These are phyloP conservation scores for Ballota nigra DNA, from an alignment of 257 asterid genomes.

Conservation along the genomic window DNA sequence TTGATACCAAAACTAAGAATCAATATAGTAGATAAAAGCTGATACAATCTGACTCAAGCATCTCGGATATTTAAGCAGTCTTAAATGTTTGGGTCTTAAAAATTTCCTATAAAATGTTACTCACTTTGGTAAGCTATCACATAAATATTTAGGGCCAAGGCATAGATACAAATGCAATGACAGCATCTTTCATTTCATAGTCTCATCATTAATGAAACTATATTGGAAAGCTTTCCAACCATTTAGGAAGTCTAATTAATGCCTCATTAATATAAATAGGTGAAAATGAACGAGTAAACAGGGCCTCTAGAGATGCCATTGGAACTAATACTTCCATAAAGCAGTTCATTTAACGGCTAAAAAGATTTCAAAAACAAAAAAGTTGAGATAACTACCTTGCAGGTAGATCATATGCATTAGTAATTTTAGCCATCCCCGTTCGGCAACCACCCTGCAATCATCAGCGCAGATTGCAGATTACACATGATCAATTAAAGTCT, in stretches of 20 bases:
- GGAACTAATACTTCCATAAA: slow-evolving; percentile 8
- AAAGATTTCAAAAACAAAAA: background rate
- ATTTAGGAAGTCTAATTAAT: background rate
- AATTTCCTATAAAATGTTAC: background rate
- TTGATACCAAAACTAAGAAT: slow-evolving; percentile 15
- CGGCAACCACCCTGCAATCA: slow-evolving; percentile 86
- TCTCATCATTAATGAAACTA: background rate
- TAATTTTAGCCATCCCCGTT: slow-evolving; percentile 91
- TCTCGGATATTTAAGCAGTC: background rate
- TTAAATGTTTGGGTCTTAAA: background rate
- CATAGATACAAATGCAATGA: background rate
- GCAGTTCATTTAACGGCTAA: slow-evolving; percentile 12
- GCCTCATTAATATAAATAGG: slow-evolving; percentile 8
- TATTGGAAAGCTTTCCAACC: background rate
- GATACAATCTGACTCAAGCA: background rate
- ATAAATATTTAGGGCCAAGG: background rate
- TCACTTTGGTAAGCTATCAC: background rate
- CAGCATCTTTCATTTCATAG: slow-evolving; percentile 9
- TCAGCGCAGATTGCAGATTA: slow-evolving; percentile 24
- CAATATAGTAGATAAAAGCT: background rate
- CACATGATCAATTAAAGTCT: background rate
- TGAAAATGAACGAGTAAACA: slow-evolving; percentile 3
- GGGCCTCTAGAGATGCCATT: background rate
- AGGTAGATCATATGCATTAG: slow-evolving; percentile 74
- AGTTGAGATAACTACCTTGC: slow-evolving; percentile 52